Base-by-base conservation (phyloP, 2,329 filamentous ascomycete genomes). In the Penicillium brasilianum region DNA sequence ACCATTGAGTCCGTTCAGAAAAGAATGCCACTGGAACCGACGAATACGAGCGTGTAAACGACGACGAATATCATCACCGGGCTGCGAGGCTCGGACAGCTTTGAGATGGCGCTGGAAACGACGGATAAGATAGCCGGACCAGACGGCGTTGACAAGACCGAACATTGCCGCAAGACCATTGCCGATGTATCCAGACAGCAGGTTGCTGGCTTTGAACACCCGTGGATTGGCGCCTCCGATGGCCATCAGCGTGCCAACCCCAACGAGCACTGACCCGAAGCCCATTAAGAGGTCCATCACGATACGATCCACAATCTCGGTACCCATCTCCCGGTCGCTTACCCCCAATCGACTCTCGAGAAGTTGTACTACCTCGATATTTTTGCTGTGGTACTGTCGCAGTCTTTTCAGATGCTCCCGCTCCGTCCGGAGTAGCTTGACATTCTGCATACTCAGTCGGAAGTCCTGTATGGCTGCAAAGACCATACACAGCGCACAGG, bases 131-230 rank as follows among this genome's bases (percentile, higher is more conserved):
- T 77, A 81, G 0, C 64, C 65, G 0, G 82, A 83, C 84, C 84
- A 86, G 5, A 72, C 54, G 0, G 78, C 77, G 66, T 85, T 86
- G 44, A 80, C 57, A 0, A 85, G 55, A 2, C 83, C 84, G 50
- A 81, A 86, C 0, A 81, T 25, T 0, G 83, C 82, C 2, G 82
- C 78, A 1, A 82, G 78, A 0, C 78, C 74, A 59, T 87, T 86
- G 2, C 84, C 84, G 18, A 87, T 74, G 60, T 85, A 86, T 1
- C 84, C 84, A 0, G 84, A 85, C 0, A 86, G 69, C 1, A 85
- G 69, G 57, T 87, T 87, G 66, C 81, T 84, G 0, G 81, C 79
- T 0, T 72, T 4, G 58, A 72, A 86, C 0, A 85, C 75, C 0
- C 37, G 60, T 0, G 32, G 71, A 52, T 84, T 75, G 0, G 75